Base-by-base conservation (phyloP, 768 basidiomycete species). In the Phaffia australis region DNA sequence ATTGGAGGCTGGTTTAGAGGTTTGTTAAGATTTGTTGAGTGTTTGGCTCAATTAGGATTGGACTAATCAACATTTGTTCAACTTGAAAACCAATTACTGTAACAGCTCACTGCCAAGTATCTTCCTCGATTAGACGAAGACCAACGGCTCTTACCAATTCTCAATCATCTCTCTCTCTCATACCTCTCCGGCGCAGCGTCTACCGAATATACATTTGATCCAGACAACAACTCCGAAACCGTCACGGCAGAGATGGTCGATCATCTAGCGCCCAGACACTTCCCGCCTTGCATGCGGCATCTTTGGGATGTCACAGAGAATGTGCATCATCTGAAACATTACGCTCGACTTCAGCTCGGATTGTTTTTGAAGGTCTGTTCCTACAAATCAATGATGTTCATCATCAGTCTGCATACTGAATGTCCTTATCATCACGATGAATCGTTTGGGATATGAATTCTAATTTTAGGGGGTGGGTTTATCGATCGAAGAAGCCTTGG, bases 221-320 rank as follows among this genome's bases (percentile, higher is more conserved):
- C 82, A 16, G 76, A 74, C 58, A 81, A 15, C 79, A 81, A 78
- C 35, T 82, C 82, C 0, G 84, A 85, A 35, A 82, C 82, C 55
- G 84, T 98, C 70, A 92, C 83, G 66, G 93, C 93, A 0, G 94
- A 95, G 61, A 93, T 94, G 92, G 81, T 99, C 1, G 88, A 95
- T 72, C 86, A 86, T 42, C 78, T 98, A 32, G 84, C 92, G 0
- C 80, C 78, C 71, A 87, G 86, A 75, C 90, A 97, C 74, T 98
- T 90, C 82, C 95, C 95, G 0, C 79, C 90, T 71, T 99, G 95
- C 75, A 95, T 95, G 92, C 85, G 89, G 59, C 86, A 85, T 71
- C 78, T 95, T 61, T 92, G 97, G 73, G 87, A 88, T 62, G 83
- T 79, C 61, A 78, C 97, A 65, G 81, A 82, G 69, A 79, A 82